Percentiles rank a stretch among this genome's conserved stretches.
These are phyloP conservation scores for Paramecium sexaurelia DNA, from an alignment of 73 alveolate species.

Conservation along the genomic window DNA sequence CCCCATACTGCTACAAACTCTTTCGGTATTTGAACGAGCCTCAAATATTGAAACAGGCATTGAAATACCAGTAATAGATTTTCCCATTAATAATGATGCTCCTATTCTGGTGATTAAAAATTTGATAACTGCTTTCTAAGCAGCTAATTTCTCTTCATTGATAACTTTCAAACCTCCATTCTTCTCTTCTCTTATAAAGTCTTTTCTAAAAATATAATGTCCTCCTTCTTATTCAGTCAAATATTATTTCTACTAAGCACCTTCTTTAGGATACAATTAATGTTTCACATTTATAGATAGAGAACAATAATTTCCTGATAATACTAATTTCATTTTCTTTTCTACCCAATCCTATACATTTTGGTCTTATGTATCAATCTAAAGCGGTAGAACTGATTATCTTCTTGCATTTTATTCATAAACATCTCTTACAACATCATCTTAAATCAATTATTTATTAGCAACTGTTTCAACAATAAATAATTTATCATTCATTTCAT, in stretches of 20 bases:
- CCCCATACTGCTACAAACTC: conserved; percentile 67
- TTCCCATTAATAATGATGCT: conserved; percentile 75
- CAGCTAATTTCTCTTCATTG: conserved; percentile 61
- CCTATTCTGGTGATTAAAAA: conserved; percentile 76
- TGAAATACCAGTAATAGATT: conserved; percentile 79
- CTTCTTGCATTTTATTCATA: not conserved
- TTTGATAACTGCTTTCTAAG: conserved; percentile 74
- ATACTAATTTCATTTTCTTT: not conserved
- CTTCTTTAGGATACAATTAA: not conserved
- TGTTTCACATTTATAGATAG: not conserved
- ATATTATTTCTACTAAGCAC: not conserved
- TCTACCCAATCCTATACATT: not conserved
- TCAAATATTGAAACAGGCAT: conserved; percentile 86
- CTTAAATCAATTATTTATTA: not conserved
- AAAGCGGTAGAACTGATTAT: not conserved
- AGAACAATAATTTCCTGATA: not conserved
- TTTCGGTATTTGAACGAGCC: conserved; percentile 78
- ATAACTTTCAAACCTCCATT: conserved; percentile 51
- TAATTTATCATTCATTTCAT: conserved; percentile 50
- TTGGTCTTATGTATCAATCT: not conserved
- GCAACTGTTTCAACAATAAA: not conserved
- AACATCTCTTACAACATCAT: not conserved
- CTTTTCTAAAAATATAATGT: not conserved
- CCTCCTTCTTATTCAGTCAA: conserved; percentile 1
- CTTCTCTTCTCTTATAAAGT: conserved; percentile 51